A percentile compares a stretch with the other conserved stretches of the same genome.
Evolutionary conservation across 148 eudicot species (phyloP).

Genomic region (Oxyria digyna): DNA sequence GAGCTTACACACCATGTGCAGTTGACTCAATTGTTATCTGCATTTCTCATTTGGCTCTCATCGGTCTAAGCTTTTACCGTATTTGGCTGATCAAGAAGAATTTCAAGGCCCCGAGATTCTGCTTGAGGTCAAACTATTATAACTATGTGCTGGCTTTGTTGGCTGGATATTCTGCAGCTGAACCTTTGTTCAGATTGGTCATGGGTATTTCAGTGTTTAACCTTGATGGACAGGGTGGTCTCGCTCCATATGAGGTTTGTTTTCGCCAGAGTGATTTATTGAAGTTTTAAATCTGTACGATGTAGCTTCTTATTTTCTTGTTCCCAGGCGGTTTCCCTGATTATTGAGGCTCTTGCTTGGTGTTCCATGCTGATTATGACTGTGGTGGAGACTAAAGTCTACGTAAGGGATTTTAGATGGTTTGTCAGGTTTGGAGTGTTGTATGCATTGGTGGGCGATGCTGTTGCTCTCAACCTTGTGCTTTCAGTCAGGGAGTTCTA

Average conservation of each 20-base stretch:
- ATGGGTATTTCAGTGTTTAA: constrained; percentile 76
- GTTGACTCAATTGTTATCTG: constrained; percentile 53
- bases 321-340: constrained; percentile 48
- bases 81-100: constrained; percentile 61
- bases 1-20: constrained; percentile 87
- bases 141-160: constrained; percentile 58
- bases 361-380: constrained; percentile 64
- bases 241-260: constrained; percentile 83
- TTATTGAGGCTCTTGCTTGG: constrained; percentile 76
- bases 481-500: constrained; percentile 59
- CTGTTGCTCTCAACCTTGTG: constrained; percentile 68
- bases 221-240: constrained; percentile 60
- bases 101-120: constrained; percentile 38
- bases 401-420: constrained; percentile 79
- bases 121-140: constrained; percentile 61
- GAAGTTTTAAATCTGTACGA: not conserved
- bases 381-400: constrained; percentile 68
- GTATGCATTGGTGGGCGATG: constrained; percentile 75
- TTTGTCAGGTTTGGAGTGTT: constrained; percentile 66
- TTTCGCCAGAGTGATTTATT: not conserved
- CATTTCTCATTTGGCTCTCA: constrained; percentile 52
- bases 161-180: constrained; percentile 68
- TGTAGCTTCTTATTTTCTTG: constrained; percentile 3
- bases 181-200: constrained; percentile 70
- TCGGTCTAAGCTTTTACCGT: constrained; percentile 64